A percentile compares a stretch with the other conserved stretches of the same genome.
Evolutionary conservation across 2,329 filamentous ascomycete species (phyloP).

Genomic region (Neopestalotiopsis rosae): DNA sequence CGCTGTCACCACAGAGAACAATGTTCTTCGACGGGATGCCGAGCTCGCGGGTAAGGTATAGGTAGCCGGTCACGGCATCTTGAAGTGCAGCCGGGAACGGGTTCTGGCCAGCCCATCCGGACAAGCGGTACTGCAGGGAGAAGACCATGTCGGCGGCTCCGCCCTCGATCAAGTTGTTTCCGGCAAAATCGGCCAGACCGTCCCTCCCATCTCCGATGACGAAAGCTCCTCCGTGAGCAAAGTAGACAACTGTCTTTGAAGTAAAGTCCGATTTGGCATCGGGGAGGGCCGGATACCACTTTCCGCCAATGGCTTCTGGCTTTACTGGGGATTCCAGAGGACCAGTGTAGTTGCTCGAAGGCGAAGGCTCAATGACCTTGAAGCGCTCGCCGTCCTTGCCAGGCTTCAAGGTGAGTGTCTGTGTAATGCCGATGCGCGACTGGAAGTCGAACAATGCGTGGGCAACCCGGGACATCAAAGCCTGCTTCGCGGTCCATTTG

Average conservation of each 20-base stretch:
- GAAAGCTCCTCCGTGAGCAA: slow-evolving; percentile 56
- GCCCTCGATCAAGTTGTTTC: slow-evolving; percentile 40
- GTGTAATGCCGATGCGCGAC: slow-evolving; percentile 18
- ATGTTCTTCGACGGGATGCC: slow-evolving; percentile 45
- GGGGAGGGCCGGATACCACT: slow-evolving; percentile 28
- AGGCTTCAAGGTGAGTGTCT: slow-evolving; percentile 16
- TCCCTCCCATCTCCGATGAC: slow-evolving; percentile 49
- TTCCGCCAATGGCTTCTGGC: slow-evolving; percentile 26
- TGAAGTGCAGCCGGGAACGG: slow-evolving; percentile 57
- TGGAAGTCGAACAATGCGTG: background rate
- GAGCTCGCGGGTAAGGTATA: slow-evolving; percentile 48
- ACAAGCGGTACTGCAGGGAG: background rate
- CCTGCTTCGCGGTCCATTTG: slow-evolving; percentile 21
- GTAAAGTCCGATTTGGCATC: background rate
- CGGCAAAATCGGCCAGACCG: slow-evolving; percentile 39
- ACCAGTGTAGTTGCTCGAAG: slow-evolving; percentile 19
- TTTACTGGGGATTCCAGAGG: slow-evolving; percentile 17
- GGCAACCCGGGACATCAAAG: slow-evolving; percentile 17
- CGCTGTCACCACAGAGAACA: slow-evolving; percentile 53
- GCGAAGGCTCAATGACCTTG: background rate
- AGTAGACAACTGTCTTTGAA: slow-evolving; percentile 42
- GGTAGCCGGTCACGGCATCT: slow-evolving; percentile 51
- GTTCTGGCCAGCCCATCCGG: slow-evolving; percentile 27
- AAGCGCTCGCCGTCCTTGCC: slow-evolving; percentile 20
- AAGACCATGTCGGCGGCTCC: slow-evolving; percentile 42